Conservation (phyloP, 2,329 filamentous ascomycete genomes). For the Tolypocladium tropicale region DNA sequence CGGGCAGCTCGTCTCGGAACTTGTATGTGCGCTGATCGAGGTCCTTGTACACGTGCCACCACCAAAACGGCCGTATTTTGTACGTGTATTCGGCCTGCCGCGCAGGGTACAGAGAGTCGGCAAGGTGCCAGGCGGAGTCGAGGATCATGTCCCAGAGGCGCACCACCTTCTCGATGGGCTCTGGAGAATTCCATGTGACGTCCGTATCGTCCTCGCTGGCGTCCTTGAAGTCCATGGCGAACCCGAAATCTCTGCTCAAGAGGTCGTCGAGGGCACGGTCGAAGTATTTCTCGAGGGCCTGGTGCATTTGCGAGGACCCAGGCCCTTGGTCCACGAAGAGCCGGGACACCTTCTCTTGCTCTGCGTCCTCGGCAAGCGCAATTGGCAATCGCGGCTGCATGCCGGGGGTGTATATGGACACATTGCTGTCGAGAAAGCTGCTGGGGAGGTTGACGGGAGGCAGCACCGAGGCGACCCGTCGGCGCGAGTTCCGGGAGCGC, state of each 20-base stretch:
- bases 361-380: conserved; percentile 21
- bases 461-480: conserved; percentile 26
- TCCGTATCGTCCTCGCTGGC: conserved; percentile 2
- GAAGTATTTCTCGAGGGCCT: conserved; percentile 20
- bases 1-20: conserved; percentile 19
- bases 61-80: conserved; percentile 26
- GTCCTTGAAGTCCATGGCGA: conserved; percentile 7
- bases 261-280: conserved; percentile 14
- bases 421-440: conserved; percentile 44
- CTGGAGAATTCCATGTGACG: conserved; percentile 3
- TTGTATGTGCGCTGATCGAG: conserved; percentile 17
- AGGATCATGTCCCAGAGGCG: conserved; percentile 23
- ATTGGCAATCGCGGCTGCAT: conserved; percentile 17
- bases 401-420: conserved; percentile 23
- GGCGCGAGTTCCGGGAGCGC: conserved; percentile 21
- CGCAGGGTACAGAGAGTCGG: conserved; percentile 22
- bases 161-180: conserved; percentile 9
- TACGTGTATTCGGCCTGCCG: conserved; percentile 23
- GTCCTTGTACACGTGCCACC: conserved; percentile 27
- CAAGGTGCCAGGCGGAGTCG: conserved; percentile 25
- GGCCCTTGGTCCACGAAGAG: conserved; percentile 15
- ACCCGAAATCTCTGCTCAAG: conserved; percentile 8
- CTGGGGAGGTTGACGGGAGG: conserved; percentile 45
- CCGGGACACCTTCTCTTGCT: conserved; percentile 18
- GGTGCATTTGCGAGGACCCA: conserved; percentile 12